Conservation (phyloP, 108 stramenopile genomes). For the Nitzschia putrida region DNA sequence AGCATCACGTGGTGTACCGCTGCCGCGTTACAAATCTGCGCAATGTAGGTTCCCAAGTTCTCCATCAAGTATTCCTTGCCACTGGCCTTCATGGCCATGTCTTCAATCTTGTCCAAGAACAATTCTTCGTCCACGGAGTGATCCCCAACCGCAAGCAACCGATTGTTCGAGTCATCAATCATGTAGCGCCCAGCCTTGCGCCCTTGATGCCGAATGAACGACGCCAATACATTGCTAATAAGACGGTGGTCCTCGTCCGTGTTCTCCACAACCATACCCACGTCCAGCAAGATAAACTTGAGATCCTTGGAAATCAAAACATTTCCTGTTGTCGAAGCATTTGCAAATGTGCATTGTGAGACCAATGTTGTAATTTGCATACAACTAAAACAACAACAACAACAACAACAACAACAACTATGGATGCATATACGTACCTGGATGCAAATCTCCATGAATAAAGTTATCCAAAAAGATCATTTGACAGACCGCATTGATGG, state of each 20-base stretch:
- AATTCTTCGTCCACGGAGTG: slow-evolving; percentile 43
- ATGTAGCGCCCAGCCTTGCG: slow-evolving; percentile 45
- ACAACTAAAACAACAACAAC: too few species aligned
- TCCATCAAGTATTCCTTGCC: slow-evolving; percentile 54
- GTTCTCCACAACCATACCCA: slow-evolving; percentile 59
- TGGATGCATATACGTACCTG: slow-evolving; percentile 40
- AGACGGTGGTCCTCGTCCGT: slow-evolving; percentile 51
- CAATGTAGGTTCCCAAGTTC: slow-evolving; percentile 54
- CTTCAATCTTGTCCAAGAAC: slow-evolving; percentile 51
- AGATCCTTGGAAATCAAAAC: slow-evolving; percentile 14
- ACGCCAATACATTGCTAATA: slow-evolving; percentile 50
- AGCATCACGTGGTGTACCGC: slow-evolving; percentile 55
- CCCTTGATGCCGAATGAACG: slow-evolving; percentile 54
- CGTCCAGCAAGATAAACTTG: slow-evolving; percentile 57
- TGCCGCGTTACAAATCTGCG: slow-evolving; percentile 54
- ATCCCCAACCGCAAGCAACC: slow-evolving; percentile 18
- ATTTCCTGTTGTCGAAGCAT: too few species aligned
- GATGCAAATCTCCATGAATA: slow-evolving; percentile 78
- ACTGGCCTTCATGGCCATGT: slow-evolving; percentile 35
- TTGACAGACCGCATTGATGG: slow-evolving; percentile 56
- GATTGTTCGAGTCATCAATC: slow-evolving; percentile 50
- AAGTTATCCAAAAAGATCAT: slow-evolving; percentile 72
- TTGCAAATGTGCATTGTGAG: too few species aligned
- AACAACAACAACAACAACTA: too few species aligned
- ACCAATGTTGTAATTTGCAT: too few species aligned